These are phyloP conservation scores for Pseudogymnoascus sp. DNA, from an alignment of 2,329 filamentous ascomycete species.

Conservation along the genomic window DNA sequence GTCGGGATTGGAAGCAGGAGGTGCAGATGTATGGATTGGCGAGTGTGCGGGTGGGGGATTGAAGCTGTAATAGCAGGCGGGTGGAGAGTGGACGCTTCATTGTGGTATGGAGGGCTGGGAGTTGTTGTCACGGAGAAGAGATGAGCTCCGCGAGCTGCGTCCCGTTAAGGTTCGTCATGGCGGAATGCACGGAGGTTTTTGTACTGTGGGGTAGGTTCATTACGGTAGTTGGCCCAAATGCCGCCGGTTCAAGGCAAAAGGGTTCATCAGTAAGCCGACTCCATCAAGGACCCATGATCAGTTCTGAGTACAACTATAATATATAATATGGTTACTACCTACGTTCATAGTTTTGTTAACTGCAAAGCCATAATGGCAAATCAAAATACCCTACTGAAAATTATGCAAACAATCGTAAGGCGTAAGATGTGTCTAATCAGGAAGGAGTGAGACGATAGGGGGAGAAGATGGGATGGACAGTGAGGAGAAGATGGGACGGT, in stretches of 20 bases:
- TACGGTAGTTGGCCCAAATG: neutral
- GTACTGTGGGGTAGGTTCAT: neutral
- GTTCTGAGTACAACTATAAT: neutral
- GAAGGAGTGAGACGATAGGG: neutral
- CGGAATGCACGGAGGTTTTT: neutral
- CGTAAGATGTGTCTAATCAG: neutral
- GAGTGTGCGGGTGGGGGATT: slow-evolving; percentile 14
- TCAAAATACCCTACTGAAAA: neutral
- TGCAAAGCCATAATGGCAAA: neutral
- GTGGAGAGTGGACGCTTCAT: slow-evolving; percentile 21
- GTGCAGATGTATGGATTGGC: slow-evolving; percentile 22
- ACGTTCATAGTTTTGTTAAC: neutral
- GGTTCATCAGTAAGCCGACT: neutral
- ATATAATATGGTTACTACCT: neutral
- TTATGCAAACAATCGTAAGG: neutral
- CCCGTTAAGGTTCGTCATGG: slow-evolving; percentile 7
- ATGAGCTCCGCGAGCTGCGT: neutral
- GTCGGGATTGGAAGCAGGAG: slow-evolving; percentile 19
- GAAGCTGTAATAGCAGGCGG: neutral
- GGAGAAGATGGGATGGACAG: neutral
- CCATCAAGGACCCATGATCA: neutral
- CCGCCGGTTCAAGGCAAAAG: neutral
- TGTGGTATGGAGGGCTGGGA: neutral
- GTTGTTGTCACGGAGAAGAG: neutral
- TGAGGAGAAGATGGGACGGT: neutral